Percentiles rank a stretch among this genome's conserved stretches.
These are phyloP conservation scores for Xerocomellus amylosporus DNA, from an alignment of 768 basidiomycete species.

Conservation along the genomic window DNA sequence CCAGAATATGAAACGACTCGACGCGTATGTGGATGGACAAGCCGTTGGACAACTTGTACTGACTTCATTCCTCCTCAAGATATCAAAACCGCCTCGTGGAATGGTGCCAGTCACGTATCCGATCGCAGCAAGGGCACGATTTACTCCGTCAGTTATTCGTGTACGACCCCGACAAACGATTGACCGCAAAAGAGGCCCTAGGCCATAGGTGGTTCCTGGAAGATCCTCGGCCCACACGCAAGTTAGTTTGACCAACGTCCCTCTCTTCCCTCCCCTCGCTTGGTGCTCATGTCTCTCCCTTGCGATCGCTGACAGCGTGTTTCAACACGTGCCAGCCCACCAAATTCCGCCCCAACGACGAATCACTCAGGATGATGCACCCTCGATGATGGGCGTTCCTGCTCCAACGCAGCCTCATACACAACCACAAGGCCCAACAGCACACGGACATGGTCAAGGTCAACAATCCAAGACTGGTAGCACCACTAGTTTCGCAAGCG, in stretches of 20 bases:
- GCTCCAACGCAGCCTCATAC: slow-evolving; percentile 43
- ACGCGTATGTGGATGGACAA: slow-evolving; percentile 47
- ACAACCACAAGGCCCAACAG: slow-evolving; percentile 44
- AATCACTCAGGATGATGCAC: slow-evolving; percentile 91
- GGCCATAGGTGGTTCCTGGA: slow-evolving; percentile 90
- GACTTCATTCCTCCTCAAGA: slow-evolving; percentile 34
- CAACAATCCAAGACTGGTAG: slow-evolving; percentile 54
- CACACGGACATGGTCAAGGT: slow-evolving; percentile 47
- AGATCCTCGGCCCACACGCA: slow-evolving; percentile 80
- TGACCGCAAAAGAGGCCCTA: slow-evolving; percentile 80
- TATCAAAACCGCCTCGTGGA: slow-evolving; percentile 59
- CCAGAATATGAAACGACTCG: slow-evolving; percentile 73
- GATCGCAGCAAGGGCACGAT: slow-evolving; percentile 66
- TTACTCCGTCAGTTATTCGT: slow-evolving; percentile 83
- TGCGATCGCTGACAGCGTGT: slow-evolving; percentile 52
- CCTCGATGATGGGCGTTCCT: slow-evolving; percentile 75
- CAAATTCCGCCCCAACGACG: slow-evolving; percentile 83
- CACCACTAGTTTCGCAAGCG: slow-evolving; percentile 59
- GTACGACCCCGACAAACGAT: slow-evolving; percentile 85
- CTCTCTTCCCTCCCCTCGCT: neutral
- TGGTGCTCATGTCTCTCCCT: slow-evolving; percentile 5
- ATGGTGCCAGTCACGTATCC: slow-evolving; percentile 73
- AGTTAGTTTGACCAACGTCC: slow-evolving; percentile 50
- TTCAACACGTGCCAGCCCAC: slow-evolving; percentile 57
- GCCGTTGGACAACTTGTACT: neutral